phyloP scores from a whole-genome alignment of 2,329 filamentous ascomycete species.

The Coniella vitis region DNA sequence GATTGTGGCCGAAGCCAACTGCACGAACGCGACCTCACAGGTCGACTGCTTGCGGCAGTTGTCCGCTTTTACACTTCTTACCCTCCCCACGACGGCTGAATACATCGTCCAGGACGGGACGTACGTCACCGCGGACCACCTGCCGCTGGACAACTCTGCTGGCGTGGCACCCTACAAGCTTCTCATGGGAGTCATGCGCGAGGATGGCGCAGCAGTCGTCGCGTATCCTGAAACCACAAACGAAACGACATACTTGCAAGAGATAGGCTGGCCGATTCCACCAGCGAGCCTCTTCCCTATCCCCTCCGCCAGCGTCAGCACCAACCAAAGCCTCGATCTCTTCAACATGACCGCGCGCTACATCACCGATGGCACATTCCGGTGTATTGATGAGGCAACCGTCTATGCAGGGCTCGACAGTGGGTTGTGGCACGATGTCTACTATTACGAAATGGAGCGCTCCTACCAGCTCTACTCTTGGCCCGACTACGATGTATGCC shows the following conservation, averaged over 20 bases:
- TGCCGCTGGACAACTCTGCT: conserved; percentile 35
- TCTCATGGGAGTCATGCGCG: conserved; percentile 47
- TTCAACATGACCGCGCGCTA: conserved; percentile 49
- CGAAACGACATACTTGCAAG: conserved; percentile 26
- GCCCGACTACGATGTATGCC: conserved; percentile 45
- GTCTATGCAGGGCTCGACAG: conserved; percentile 40
- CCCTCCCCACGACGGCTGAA: conserved; percentile 35
- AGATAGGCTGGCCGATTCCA: conserved; percentile 26
- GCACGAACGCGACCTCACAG: conserved; percentile 40
- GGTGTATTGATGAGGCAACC: conserved; percentile 54
- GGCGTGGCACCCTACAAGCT: conserved; percentile 41
- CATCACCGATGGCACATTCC: conserved; percentile 52
- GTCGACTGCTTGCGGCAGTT: conserved; percentile 47
- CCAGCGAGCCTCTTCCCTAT: conserved; percentile 42
- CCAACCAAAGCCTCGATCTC: conserved; percentile 43
- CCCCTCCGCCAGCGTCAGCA: conserved; percentile 32
- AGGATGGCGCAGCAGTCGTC: conserved; percentile 51
- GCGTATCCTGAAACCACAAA: conserved; percentile 34
- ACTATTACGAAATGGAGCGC: conserved; percentile 55
- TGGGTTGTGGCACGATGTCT: conserved; percentile 40
- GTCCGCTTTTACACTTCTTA: conserved; percentile 34
- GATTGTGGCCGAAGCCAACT: conserved; percentile 45
- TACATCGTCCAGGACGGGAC: conserved; percentile 53
- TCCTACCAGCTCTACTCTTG: conserved; percentile 47
- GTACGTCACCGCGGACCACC: conserved; percentile 41